Conservation (phyloP, 306 rosid species). For the Nissolia schottii region DNA sequence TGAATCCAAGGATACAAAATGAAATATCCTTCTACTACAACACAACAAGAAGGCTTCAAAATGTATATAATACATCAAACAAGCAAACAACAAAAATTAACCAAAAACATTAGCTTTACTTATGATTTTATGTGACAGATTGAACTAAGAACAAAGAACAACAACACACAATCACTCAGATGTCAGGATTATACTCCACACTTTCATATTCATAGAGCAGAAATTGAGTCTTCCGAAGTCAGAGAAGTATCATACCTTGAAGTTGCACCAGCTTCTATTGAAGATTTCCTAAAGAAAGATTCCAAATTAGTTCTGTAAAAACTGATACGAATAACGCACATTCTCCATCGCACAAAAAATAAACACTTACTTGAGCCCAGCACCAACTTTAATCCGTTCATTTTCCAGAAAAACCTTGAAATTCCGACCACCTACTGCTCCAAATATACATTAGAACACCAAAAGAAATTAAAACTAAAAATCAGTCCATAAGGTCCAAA, state of each 20-base stretch:
- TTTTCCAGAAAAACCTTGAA: slow-evolving; percentile 54
- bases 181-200: neutral
- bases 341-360: neutral
- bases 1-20: neutral
- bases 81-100: neutral
- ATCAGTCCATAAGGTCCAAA: no score
- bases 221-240: neutral
- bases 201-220: neutral
- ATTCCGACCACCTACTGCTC: slow-evolving; percentile 35
- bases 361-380: slow-evolving; percentile 34
- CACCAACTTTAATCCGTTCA: slow-evolving; percentile 35
- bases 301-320: neutral
- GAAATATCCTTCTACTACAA: neutral
- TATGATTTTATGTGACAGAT: neutral
- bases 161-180: neutral
- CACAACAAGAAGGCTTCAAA: neutral
- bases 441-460: neutral
- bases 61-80: neutral
- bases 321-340: neutral
- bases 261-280: slow-evolving; percentile 13
- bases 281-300: slow-evolving; percentile 20
- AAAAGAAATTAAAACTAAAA: neutral
- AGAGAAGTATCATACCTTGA: slow-evolving; percentile 30
- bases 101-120: neutral
- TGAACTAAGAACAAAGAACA: neutral